phyloP scores from a whole-genome alignment of 805 yeast genomes.

The Scheffersomyces stipitis region DNA sequence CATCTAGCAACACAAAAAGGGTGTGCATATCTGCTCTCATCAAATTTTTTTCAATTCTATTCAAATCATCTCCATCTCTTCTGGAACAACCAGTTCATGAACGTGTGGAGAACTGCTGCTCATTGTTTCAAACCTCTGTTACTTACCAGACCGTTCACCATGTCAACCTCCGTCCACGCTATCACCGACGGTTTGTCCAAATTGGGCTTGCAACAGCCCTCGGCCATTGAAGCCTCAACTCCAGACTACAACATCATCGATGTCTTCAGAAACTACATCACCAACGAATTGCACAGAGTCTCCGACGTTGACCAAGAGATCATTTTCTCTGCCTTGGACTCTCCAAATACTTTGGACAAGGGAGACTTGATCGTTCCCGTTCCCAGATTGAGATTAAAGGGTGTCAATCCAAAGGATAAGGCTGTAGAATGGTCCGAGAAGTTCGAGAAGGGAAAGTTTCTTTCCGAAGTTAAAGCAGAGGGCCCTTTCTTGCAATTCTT shows the following conservation, averaged over 20 bases:
- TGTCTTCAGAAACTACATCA: slow-evolving; percentile 83
- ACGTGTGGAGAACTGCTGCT: too few relatives aligned
- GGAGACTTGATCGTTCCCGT: slow-evolving; percentile 93
- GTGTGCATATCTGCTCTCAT: too few relatives aligned
- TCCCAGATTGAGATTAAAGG: slow-evolving; percentile 79
- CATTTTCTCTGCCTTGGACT: slow-evolving; percentile 83
- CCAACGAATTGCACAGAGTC: slow-evolving; percentile 71
- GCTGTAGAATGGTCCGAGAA: slow-evolving; percentile 69
- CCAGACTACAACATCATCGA: slow-evolving; percentile 84
- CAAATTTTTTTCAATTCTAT: too few relatives aligned
- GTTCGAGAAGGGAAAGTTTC: slow-evolving; percentile 70
- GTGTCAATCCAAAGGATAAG: slow-evolving; percentile 78
- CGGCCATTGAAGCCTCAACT: slow-evolving; percentile 54
- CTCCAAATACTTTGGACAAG: slow-evolving; percentile 80
- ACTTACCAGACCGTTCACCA: slow-evolving; percentile 1
- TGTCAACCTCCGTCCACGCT: slow-evolving; percentile 19
- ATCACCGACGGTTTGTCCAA: slow-evolving; percentile 34
- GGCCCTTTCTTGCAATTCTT: slow-evolving; percentile 93
- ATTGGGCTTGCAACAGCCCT: slow-evolving; percentile 45
- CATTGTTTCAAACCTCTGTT: too few relatives aligned
- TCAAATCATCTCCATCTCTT: too few relatives aligned
- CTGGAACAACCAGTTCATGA: too few relatives aligned
- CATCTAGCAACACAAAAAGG: too few relatives aligned
- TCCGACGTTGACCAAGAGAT: slow-evolving; percentile 68
- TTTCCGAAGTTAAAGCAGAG: slow-evolving; percentile 72